These are phyloP conservation scores for Leccinum fallax DNA, from an alignment of 1,284 basidiomycete genomes.

Conservation along the genomic window DNA sequence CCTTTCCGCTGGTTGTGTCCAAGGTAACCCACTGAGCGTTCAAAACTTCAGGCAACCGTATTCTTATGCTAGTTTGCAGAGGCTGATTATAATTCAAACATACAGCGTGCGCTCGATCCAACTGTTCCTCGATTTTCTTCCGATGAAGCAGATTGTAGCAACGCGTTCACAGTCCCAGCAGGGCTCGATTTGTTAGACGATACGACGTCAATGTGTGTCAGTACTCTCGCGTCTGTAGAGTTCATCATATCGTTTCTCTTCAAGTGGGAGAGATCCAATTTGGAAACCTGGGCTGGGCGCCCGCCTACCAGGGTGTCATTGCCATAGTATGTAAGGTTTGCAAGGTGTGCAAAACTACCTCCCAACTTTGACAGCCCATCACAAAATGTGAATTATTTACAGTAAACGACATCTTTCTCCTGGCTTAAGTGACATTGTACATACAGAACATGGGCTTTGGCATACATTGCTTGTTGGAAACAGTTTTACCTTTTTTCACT, in stretches of 20 bases:
- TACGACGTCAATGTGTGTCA: slow-evolving; percentile 39
- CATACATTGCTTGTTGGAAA: neutral
- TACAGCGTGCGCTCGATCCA: neutral
- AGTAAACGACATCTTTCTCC: neutral
- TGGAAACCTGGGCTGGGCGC: slow-evolving; percentile 40
- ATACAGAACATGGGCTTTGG: neutral
- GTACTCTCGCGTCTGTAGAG: neutral
- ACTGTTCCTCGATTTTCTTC: neutral
- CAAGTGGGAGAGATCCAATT: slow-evolving; percentile 50
- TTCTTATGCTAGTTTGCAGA: neutral
- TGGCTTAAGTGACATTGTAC: neutral
- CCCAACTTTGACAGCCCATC: neutral
- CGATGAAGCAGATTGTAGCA: slow-evolving; percentile 15
- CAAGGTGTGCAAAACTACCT: neutral
- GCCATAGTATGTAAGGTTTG: neutral
- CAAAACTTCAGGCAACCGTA: neutral
- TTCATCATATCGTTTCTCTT: neutral
- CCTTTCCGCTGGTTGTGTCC: neutral
- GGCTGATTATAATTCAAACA: neutral
- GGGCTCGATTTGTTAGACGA: slow-evolving; percentile 41
- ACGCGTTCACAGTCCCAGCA: slow-evolving; percentile 43
- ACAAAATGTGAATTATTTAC: neutral
- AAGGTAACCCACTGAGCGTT: neutral
- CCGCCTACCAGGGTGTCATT: neutral
- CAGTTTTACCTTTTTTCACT: neutral